These are phyloP conservation scores for Cyclotella sp. DNA, from an alignment of 108 stramenopile species.

Conservation along the genomic window DNA sequence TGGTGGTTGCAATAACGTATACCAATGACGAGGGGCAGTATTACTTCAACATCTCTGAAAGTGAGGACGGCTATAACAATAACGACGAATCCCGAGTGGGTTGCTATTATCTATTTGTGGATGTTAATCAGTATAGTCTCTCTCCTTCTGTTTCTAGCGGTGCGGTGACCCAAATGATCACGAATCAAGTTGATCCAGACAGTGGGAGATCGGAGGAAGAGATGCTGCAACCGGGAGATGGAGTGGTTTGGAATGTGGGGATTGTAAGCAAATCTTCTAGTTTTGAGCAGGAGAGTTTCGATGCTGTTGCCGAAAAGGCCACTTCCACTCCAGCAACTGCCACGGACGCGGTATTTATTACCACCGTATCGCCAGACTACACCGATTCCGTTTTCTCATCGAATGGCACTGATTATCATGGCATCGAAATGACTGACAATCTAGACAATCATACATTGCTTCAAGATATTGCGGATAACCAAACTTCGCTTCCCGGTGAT, in stretches of 20 bases:
- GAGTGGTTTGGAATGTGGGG: conserved; percentile 11
- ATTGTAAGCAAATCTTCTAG: background rate
- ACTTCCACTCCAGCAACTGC: background rate
- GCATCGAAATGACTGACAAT: background rate
- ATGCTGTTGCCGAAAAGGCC: background rate
- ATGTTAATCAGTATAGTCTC: background rate
- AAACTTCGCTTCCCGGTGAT: background rate
- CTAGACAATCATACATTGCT: too few relatives aligned
- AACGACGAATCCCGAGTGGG: too few relatives aligned
- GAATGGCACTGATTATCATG: background rate
- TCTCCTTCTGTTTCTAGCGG: background rate
- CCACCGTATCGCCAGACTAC: background rate
- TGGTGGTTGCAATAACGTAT: background rate
- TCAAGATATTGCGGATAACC: too few relatives aligned
- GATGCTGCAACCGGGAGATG: background rate
- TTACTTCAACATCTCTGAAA: background rate
- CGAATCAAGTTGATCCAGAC: conserved; percentile 1
- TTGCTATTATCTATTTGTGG: background rate
- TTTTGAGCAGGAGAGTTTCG: background rate
- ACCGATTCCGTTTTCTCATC: background rate
- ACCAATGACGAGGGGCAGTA: background rate
- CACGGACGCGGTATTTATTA: background rate
- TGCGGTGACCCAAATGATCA: background rate
- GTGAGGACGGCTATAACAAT: too few relatives aligned
- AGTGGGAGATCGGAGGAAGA: background rate